These are phyloP conservation scores for Dentipellis sp. DNA, from an alignment of 768 basidiomycete genomes.

Conservation along the genomic window DNA sequence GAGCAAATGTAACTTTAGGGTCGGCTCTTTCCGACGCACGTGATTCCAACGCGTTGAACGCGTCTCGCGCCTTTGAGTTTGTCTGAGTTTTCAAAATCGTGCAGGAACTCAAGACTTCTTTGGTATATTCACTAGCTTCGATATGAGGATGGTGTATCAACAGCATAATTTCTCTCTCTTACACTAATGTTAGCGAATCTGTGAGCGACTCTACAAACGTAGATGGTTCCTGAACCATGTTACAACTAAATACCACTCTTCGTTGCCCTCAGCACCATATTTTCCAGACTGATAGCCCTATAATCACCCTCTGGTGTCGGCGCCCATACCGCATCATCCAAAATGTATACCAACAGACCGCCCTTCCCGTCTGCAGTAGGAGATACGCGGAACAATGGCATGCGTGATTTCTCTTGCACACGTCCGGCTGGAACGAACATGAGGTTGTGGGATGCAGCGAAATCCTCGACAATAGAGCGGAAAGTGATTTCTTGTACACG, in stretches of 20 bases:
- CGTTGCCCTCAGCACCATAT: slow-evolving; percentile 68
- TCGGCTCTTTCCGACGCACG: neutral
- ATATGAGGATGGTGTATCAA: neutral
- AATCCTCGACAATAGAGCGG: slow-evolving; percentile 87
- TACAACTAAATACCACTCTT: slow-evolving; percentile 1
- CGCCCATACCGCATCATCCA: slow-evolving; percentile 93
- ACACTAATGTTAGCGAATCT: neutral
- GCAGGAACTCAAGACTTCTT: neutral
- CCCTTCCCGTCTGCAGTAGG: slow-evolving; percentile 72
- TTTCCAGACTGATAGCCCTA: slow-evolving; percentile 75
- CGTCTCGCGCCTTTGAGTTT: neutral
- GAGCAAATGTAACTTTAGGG: slow-evolving; percentile 11
- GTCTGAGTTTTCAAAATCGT: no score
- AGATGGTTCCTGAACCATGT: neutral
- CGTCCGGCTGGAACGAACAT: slow-evolving; percentile 84
- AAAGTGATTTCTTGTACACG: slow-evolving; percentile 83
- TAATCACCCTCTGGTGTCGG: slow-evolving; percentile 53
- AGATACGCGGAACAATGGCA: slow-evolving; percentile 85
- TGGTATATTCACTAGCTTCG: neutral
- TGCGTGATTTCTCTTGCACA: slow-evolving; percentile 75
- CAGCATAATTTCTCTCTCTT: no score
- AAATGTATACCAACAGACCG: slow-evolving; percentile 81
- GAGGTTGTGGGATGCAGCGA: slow-evolving; percentile 75
- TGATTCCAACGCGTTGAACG: neutral
- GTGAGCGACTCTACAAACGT: no score